Conservation (phyloP, 208 protist genomes). For the Leishmania tarentolae region DNA sequence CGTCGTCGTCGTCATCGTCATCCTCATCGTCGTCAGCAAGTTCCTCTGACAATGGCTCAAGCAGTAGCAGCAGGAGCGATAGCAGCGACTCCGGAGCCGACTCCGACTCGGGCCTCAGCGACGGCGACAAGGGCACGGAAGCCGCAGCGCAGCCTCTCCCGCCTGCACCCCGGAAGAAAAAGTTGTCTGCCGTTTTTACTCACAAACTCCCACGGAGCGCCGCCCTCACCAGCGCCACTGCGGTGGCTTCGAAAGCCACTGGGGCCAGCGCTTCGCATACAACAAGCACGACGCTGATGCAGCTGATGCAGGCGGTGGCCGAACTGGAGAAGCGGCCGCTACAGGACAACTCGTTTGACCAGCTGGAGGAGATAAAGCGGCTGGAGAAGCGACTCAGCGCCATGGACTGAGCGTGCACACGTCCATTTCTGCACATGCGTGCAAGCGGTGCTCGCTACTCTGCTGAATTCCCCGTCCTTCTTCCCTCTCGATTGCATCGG, state of each 20-base stretch:
- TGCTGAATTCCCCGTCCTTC: not conserved
- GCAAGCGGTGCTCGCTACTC: not conserved
- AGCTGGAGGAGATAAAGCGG: constrained; percentile 24
- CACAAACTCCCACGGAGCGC: constrained; percentile 12
- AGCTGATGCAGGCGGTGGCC: constrained; percentile 16
- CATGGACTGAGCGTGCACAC: not conserved
- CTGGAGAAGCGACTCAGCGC: constrained; percentile 29
- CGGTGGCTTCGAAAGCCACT: not conserved
- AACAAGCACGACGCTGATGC: constrained; percentile 1
- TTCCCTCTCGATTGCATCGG: not conserved
- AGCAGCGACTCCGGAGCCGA: not conserved
- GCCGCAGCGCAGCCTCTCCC: not conserved
- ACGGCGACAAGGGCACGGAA: not conserved
- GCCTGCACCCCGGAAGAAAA: not conserved
- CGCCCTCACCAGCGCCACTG: not conserved
- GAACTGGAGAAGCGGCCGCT: constrained; percentile 16
- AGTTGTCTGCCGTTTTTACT: constrained; percentile 1
- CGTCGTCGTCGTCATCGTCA: constrained; percentile 6
- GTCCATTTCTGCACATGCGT: not conserved
- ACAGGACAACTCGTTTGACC: constrained; percentile 27
- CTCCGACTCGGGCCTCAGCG: constrained; percentile 4
- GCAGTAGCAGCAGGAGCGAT: constrained; percentile 4
- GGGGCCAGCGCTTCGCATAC: not conserved
- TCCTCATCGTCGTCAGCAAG: constrained; percentile 9
- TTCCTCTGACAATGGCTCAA: constrained; percentile 12